Base-by-base conservation (phyloP, 805 yeast genomes). In the Maudiozyma barnettii region DNA sequence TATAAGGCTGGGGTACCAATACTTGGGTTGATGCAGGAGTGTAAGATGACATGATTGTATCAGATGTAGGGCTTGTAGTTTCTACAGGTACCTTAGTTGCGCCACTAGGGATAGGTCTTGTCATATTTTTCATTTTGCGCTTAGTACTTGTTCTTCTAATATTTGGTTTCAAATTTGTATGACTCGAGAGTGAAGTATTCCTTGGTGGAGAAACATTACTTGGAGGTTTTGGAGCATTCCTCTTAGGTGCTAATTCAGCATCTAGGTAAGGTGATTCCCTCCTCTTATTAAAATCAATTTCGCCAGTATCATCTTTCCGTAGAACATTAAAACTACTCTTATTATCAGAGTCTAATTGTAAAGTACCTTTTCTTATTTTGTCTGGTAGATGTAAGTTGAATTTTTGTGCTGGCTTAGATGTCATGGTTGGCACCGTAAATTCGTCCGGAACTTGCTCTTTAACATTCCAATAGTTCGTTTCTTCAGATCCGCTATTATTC, bases 251-350 rank as follows among this genome's bases (percentile, higher is more conserved):
- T 20, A 84, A 68, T 47, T 70, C 75, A 1, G 81, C 74, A 18
- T 67, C 60, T 18, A 69, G 79, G 57, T 76, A 84, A 1, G 95
- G 95, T 0, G 95, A 82, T 41, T 78, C 79, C 40, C 95, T 67
- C 45, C 88, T 72, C 54, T 83, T 79, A 56, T 87, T 93, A 59
- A 87, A 87, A 62, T 89, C 89, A 50, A 86, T 86, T 56, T 84
- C 95, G 31, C 75, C 70, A 13, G 75, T 77, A n/a, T 76, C 78
- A 21, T 78, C 76, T 9, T 73, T 74, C 30, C 90, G 67, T 8
- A 87, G 74, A 1, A 87, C 81, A 49, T 82, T 73, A 60, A 87
- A 86, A 0, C 87, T 69, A 39, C 75, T 69, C 19, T 58, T 58
- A 29, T 53, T 51, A 19, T 51, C 51, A 21, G 47, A 45, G 33